Evolutionary conservation across 805 yeast genomes (phyloP), one percentile per base, ranked within the genome.

Genomic region (Lachancea sp.): DNA sequence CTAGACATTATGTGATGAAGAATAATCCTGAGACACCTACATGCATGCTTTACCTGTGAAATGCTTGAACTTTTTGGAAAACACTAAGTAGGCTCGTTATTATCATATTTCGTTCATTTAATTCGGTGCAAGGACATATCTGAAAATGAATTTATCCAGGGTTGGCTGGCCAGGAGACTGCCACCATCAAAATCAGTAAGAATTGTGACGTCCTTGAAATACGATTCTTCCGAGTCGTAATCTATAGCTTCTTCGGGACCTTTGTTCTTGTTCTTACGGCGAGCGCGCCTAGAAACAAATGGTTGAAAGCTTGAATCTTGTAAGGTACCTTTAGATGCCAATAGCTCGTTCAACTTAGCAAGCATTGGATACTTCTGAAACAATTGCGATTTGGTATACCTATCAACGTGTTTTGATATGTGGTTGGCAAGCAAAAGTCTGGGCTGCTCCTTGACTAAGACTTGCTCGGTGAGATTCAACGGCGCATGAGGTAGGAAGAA

Each of bases 401-500:
- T 62, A 40, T 75, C 80, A 1, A 80, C 75, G 46, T 78, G 82
- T 5, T 67, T 65, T 0, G 69, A 51, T 3, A 77, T 44, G 51
- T 78, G 68, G 50, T 79, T 79, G 5, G 77, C 78, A 15, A 79
- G 55, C 32, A 74, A 46, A 25, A 60, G 51, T n/a, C 30, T 39
- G 2, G 81, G 77, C 24, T 53, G 20, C 17, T 62, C 56, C 0
- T 32, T 25, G 2, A 31, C 30, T 9, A 77, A 37, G 1, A 77
- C 46, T 1, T 19, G n/a, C 29, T 75, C 70, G 1, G 80, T 73
- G 13, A 78, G 51, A 13, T 58, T 65, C 29, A 80, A 58, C 1
- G 87, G 85, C 0, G 89, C 90, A 62, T 84, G 95, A 0, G 94
- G 94, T 34, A 84, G 66, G 52, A 75, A 83, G 55, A 65, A 81